Evolutionary conservation across 768 basidiomycete species (phyloP).

Genomic region (Leccinum fibrillosum): DNA sequence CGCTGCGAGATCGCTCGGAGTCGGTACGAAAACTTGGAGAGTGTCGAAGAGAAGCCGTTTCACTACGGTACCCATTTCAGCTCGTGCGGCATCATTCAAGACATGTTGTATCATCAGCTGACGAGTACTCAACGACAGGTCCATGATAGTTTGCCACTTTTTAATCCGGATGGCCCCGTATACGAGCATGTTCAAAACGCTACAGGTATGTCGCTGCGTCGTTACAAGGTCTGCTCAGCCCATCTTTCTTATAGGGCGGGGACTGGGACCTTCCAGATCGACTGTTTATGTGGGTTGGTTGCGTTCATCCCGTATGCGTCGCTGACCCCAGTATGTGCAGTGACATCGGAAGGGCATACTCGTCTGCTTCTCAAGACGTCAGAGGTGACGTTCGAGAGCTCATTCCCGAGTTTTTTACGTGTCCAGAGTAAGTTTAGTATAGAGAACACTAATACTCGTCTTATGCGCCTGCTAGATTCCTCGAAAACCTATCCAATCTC

Average conservation of each 20-base stretch:
- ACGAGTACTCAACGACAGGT: constrained; percentile 30
- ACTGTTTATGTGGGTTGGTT: constrained; percentile 59
- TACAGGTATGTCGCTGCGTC: constrained; percentile 45
- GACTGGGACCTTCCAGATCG: constrained; percentile 93
- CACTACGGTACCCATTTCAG: constrained; percentile 95
- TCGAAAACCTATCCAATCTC: constrained; percentile 75
- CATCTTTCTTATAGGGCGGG: constrained; percentile 58
- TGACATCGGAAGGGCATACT: constrained; percentile 77
- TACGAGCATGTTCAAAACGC: constrained; percentile 92
- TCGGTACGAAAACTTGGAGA: constrained; percentile 70
- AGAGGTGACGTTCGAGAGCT: constrained; percentile 92
- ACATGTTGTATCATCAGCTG: neutral
- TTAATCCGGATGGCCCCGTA: constrained; percentile 87
- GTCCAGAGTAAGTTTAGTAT: constrained; percentile 57
- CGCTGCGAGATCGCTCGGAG: constrained; percentile 73
- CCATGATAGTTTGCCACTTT: constrained; percentile 96
- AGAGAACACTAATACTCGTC: neutral
- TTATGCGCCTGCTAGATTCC: constrained; percentile 51
- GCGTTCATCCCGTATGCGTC: neutral
- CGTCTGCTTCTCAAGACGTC: constrained; percentile 80
- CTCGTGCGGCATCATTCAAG: constrained; percentile 37
- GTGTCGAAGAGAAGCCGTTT: constrained; percentile 85
- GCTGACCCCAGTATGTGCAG: constrained; percentile 35
- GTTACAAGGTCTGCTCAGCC: neutral
- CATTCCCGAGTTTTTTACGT: constrained; percentile 86